Evolutionary conservation across 148 eudicot genomes (phyloP), one percentile per base, ranked within the genome.

Genomic region (Chenopodium suecicum): DNA sequence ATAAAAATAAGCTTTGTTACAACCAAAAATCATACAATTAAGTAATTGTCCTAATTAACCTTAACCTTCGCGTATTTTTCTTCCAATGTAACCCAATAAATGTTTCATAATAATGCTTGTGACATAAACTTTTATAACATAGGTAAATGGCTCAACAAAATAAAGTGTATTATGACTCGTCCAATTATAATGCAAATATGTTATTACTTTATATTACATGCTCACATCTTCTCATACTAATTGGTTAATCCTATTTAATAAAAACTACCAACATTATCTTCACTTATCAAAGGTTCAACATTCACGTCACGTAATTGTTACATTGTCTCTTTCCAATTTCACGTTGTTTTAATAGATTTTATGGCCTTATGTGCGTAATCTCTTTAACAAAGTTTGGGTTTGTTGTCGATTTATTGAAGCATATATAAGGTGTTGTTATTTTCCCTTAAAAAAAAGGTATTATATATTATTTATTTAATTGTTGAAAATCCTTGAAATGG

Each of bases 271-370:
- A 2, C 29, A 25, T 29, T 29, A 67, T 29, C 37, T 67, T 22
- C 20, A 9, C 16, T 37, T 67, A 5, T 3, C 11, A 67, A 67
- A 3, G 70, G 70, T 7, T 12, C 10, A 7, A 10, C 23, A 44
- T 44, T 73, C 56, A 73, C 54, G 70, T 67, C 75, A 44, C 54
- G 75, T 41, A 73, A 73, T 46, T 46, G 17, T 46, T 73, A 29
- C 75, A 73, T 73, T 46, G 17, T 7, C 75, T 41, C 75, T 41
- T 73, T 41, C 54, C 31, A 16, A 46, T 73, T 44, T 73, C 31
- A 48, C 25, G 25, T 23, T 46, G 4, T 1, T 73, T 73, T 73
- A 46, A 44, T 44, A 9, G 1, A 7, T 44, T 73, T 32, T 56
- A 73, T 23, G 50, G 6, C 27, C 64, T 3, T 1, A 75, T 74